Conservation (phyloP, 495 filamentous ascomycete genomes). For the Neurospora sp. region DNA sequence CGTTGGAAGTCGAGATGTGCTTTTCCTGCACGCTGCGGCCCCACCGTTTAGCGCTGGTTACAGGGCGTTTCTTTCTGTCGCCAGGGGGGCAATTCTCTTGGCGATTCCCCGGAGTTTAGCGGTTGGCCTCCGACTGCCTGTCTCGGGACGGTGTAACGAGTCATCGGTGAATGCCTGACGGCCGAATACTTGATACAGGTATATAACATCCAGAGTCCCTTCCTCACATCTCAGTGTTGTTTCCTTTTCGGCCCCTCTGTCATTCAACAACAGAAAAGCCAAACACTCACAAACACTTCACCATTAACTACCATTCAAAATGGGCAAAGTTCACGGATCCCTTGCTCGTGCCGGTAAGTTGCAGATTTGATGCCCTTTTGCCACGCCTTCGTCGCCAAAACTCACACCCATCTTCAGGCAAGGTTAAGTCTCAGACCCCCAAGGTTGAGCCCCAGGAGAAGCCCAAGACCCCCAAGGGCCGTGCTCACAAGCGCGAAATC, state of each 20-base stretch:
- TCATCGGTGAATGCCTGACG: neutral
- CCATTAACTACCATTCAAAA: slow-evolving; percentile 41
- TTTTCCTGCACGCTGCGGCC: neutral
- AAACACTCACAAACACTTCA: neutral
- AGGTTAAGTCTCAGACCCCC: slow-evolving; percentile 87
- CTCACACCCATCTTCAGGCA: slow-evolving; percentile 21
- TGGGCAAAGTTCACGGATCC: slow-evolving; percentile 87
- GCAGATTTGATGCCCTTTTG: neutral
- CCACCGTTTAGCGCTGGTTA: neutral
- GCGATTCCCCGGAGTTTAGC: neutral
- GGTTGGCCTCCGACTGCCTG: neutral
- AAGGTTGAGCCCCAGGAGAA: slow-evolving; percentile 73
- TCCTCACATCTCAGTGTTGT: neutral
- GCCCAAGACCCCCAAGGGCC: slow-evolving; percentile 73
- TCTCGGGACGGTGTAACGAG: neutral
- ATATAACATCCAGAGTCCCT: neutral
- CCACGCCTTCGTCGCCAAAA: neutral
- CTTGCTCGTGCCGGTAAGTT: slow-evolving; percentile 82
- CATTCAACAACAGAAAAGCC: neutral
- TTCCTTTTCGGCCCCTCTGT: neutral
- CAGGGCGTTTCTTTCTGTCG: neutral
- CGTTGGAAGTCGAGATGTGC: neutral
- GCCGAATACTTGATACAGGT: neutral
- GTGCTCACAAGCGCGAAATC: slow-evolving; percentile 76
- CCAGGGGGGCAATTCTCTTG: neutral